Evolutionary conservation across 441 rosid genomes (phyloP), one percentile per base, ranked within the genome.

Genomic region (Syzygium malaccense): DNA sequence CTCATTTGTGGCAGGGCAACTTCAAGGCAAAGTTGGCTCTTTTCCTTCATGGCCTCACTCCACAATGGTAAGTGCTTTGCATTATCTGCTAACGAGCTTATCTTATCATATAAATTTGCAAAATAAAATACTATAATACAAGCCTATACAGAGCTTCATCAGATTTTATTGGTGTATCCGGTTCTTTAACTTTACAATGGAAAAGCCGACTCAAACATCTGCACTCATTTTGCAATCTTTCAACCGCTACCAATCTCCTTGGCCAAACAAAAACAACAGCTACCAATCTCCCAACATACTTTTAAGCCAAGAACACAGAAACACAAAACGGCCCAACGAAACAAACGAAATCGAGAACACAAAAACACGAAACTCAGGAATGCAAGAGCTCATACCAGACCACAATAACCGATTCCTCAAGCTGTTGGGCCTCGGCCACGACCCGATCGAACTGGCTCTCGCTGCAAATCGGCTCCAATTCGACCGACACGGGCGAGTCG

Each of bases 391-490:
- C 94, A 87, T 91, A 97, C 98, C 99, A 96, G 88, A 97, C 95
- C 85, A 96, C 66, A 55, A 97, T 87, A 87, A 96, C 91, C n/a
- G 95, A 89, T 88, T 94, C 93, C 30, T 94, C 94, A 17, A 91
- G 94, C 91, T 93, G 95, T 85, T 94, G 95, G 57, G 99, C 96
- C 90, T 95, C 97, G 8, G 94, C 95, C 87, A 97, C 88, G 88
- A 97, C 93, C 86, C 93, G 94, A 91, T 95, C 95, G 89, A 96
- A 96, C 86, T 92, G 94, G 87, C 85, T 93, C 91, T 95, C 98
- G 88, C 93, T 92, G 90, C 90, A 87, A 89, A 97, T 93, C 79
- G 91, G 92, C 55, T 88, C 91, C 23, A 96, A 92, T 88, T 94
- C 94, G 37, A 95, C 53, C 4, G 96, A 94, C 17, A 94, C 91